A percentile compares a stretch with the other conserved stretches of the same genome.
Conservation (phyloP, 2,329 filamentous ascomycete species). For the Huntiella omanensis region DNA sequence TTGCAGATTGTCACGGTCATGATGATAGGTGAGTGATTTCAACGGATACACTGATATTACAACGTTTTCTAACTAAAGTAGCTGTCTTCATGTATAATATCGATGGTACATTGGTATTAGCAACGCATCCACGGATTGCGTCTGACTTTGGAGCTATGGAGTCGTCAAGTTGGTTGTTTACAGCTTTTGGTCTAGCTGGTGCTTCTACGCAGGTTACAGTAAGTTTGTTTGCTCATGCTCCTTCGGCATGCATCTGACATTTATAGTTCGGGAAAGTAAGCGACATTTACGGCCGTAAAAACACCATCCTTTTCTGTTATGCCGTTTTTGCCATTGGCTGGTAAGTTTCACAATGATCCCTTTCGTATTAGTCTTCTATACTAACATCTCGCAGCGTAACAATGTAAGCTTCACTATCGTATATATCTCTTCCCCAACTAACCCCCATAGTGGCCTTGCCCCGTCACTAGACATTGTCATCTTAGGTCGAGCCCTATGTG, state of each 20-base stretch:
- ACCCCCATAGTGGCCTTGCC: constrained; percentile 9
- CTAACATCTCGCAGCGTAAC: constrained; percentile 1
- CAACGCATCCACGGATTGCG: constrained; percentile 42
- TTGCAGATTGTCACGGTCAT: constrained; percentile 10
- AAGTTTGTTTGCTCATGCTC: not conserved
- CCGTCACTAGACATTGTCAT: constrained; percentile 29
- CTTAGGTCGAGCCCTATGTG: constrained; percentile 31
- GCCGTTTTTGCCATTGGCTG: constrained; percentile 16
- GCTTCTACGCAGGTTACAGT: constrained; percentile 17
- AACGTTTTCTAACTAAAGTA: not conserved
- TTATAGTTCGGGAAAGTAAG: constrained; percentile 17
- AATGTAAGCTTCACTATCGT: not conserved
- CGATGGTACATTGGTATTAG: constrained; percentile 45
- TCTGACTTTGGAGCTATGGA: constrained; percentile 39
- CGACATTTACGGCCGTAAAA: constrained; percentile 16
- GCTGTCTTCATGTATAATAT: constrained; percentile 42
- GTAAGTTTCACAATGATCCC: constrained; percentile 5
- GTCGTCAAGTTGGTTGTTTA: constrained; percentile 28
- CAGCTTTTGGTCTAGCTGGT: constrained; percentile 17
- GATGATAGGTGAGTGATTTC: constrained; percentile 12
- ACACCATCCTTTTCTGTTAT: constrained; percentile 16
- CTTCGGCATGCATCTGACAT: too few species aligned
- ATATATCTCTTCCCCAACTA: not conserved
- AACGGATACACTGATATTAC: not conserved
- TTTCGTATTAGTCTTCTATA: not conserved